A percentile compares a stretch with the other conserved stretches of the same genome.
These are phyloP conservation scores for Ceratocystiopsis sp. DNA, from an alignment of 2,329 filamentous ascomycete species.

Conservation along the genomic window DNA sequence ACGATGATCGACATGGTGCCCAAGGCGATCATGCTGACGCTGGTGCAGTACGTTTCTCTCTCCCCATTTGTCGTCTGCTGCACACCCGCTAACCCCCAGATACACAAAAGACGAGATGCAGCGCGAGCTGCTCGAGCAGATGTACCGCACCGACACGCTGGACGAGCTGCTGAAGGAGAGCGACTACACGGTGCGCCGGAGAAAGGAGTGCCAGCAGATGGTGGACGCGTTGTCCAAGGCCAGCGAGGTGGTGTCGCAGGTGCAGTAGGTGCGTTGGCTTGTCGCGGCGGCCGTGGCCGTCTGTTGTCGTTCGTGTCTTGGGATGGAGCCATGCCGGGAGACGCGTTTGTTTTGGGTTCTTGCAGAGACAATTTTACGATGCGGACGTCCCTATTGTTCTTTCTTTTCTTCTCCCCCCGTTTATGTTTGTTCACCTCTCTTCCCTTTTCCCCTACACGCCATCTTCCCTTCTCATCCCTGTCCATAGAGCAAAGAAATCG, in stretches of 20 bases:
- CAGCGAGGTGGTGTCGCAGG: conserved; percentile 85
- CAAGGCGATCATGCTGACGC: conserved; percentile 95
- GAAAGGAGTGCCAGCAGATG: conserved; percentile 99
- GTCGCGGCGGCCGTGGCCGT: no score
- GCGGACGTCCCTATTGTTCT: neutral
- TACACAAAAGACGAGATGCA: conserved; percentile 98
- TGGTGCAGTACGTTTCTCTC: conserved; percentile 61
- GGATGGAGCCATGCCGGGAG: neutral
- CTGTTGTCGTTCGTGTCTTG: no score
- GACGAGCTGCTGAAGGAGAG: conserved; percentile 95
- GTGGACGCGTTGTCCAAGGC: conserved; percentile 82
- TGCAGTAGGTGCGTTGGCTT: conserved; percentile 33
- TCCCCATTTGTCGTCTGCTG: neutral
- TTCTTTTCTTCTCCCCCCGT: neutral
- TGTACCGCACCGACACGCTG: conserved; percentile 82
- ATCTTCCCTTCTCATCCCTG: neutral
- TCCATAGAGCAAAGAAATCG: conserved; percentile 1
- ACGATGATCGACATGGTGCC: conserved; percentile 99
- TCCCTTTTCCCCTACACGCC: neutral
- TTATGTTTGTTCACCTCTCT: neutral
- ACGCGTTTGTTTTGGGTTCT: no score
- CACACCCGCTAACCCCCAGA: conserved; percentile 25
- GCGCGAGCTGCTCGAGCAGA: conserved; percentile 85
- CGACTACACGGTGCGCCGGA: conserved; percentile 83
- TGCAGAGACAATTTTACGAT: neutral